Conservation (phyloP, 441 rosid genomes). For the Kokia cookei region DNA sequence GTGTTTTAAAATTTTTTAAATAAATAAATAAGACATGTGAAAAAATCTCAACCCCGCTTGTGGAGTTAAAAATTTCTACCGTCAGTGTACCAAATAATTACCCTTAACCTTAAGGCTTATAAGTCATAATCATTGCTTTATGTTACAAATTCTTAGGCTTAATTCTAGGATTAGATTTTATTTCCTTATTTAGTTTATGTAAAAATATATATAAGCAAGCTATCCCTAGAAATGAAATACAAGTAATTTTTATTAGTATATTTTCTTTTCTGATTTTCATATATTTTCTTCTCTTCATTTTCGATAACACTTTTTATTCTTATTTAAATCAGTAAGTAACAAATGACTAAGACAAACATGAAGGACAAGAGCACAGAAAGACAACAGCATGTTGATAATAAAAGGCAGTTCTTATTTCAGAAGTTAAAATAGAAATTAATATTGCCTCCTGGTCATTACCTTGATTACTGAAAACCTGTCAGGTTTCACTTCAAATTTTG, state of each 20-base stretch:
- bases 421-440: neutral
- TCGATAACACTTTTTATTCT: neutral
- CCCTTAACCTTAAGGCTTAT: neutral
- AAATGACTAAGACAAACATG: neutral
- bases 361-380: neutral
- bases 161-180: too few species aligned
- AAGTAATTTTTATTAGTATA: too few species aligned
- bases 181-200: too few species aligned
- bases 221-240: too few species aligned
- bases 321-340: neutral
- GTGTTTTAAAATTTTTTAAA: too few species aligned
- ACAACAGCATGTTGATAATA: neutral
- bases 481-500: slow-evolving; percentile 65
- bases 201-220: too few species aligned
- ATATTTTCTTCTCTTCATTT: neutral
- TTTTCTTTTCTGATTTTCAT: too few species aligned
- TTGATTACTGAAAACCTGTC: slow-evolving; percentile 82
- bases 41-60: too few species aligned
- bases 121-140: neutral
- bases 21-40: too few species aligned
- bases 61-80: too few species aligned
- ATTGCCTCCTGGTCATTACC: slow-evolving; percentile 34
- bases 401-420: neutral
- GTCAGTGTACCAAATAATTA: too few species aligned
- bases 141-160: too few species aligned